Base-by-base conservation (phyloP, 352 stramenopile species). In the Phytopythium boreale region DNA sequence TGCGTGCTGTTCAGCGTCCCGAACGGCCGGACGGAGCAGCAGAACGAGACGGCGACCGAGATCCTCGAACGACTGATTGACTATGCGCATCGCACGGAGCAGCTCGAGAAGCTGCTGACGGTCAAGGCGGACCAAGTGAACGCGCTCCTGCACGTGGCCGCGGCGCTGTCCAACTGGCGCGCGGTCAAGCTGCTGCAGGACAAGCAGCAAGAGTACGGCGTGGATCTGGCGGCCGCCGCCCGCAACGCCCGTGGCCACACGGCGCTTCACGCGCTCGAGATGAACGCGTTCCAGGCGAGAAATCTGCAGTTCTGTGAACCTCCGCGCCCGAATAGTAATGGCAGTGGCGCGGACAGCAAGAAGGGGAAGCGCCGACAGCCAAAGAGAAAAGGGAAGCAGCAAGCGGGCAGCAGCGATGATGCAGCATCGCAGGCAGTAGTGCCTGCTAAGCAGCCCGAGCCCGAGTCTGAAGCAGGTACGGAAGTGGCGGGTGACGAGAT, bases 221-320 rank as follows among this genome's bases (percentile, higher is more conserved):
- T 75, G 0, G 68, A 75, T 6, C 50, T 81, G 31, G 53, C 68
- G 26, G 67, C 70, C 22, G 31, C 49, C 11, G 63, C 41, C 7
- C 52, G 65, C 15, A 86, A 86, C 57, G 67, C 67, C 1, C 46
- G 56, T 2, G 77, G 79, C 10, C 65, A 83, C 39, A 75, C 76
- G 34, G 56, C 61, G 19, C 49, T 91, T 31, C 66, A 71, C n/a
- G 60, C 80, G 24, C 47, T 91, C 19, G 80, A 89, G 56, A 63
- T 74, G 41, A 90, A 90, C 52, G 67, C 79, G 22, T 88, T 89
- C 62, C 67, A 84, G 15, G 77, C 67, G 10, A 75, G 80, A 22
- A 82, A 72, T 27, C 70, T 84, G 47, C 66, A 70, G 24, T 72
- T 76, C 34, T 82, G 71, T 20, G 68, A 77, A 15, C 68, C 78